Conservation (phyloP, 371 early-diverging fungal genomes). For the Batkoa obscura region DNA sequence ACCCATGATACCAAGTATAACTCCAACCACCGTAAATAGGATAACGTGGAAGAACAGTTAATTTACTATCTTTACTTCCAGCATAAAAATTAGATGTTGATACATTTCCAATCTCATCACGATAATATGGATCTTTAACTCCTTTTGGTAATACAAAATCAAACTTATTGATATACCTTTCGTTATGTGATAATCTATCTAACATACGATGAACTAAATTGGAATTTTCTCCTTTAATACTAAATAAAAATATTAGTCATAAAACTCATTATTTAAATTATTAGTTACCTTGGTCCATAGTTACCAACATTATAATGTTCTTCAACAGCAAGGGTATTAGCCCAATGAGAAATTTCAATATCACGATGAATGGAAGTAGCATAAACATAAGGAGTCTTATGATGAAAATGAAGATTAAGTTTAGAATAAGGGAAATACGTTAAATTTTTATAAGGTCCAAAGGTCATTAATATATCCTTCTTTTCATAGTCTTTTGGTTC, state of each 20-base stretch:
- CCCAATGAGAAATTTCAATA: constrained; percentile 80
- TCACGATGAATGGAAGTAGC: constrained; percentile 35
- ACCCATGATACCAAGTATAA: constrained; percentile 85
- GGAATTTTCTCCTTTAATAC: background rate
- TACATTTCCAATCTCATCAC: constrained; percentile 92
- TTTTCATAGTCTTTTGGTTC: background rate
- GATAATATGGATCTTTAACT: constrained; percentile 61
- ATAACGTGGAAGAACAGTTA: constrained; percentile 70
- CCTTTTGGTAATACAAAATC: constrained; percentile 28
- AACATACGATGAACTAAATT: background rate
- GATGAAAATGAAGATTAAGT: constrained; percentile 48
- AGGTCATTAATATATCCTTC: constrained; percentile 19
- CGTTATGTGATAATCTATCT: background rate
- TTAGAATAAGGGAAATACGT: constrained; percentile 14
- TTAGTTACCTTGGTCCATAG: constrained; percentile 53
- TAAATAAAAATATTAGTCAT: background rate
- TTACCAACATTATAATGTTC: constrained; percentile 69
- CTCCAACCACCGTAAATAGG: constrained; percentile 93
- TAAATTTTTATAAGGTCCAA: constrained; percentile 48
- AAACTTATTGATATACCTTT: background rate
- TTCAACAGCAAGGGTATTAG: constrained; percentile 54
- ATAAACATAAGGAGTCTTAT: constrained; percentile 37
- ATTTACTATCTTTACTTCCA: constrained; percentile 21
- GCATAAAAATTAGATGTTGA: constrained; percentile 62
- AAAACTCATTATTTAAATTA: background rate